A percentile compares a stretch with the other conserved stretches of the same genome.
These are phyloP conservation scores for Tolypocladium cylindrosporum DNA, from an alignment of 2,329 filamentous ascomycete genomes.

Conservation along the genomic window DNA sequence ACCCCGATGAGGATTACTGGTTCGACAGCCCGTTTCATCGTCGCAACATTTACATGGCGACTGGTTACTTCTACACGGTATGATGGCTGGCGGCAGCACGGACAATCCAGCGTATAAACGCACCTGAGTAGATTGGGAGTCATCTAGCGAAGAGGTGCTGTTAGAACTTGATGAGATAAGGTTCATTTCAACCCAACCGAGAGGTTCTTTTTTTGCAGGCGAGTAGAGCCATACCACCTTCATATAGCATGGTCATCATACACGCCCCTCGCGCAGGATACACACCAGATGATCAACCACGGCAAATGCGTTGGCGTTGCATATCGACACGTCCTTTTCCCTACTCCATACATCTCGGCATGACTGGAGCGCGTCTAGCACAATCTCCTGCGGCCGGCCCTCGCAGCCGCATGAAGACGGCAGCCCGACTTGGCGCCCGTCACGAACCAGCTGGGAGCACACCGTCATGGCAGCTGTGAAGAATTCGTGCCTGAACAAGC, in stretches of 20 bases:
- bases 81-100: constrained; percentile 4
- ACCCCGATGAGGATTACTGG: background rate
- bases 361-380: background rate
- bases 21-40: constrained; percentile 6
- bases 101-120: too few relatives aligned
- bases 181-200: too few relatives aligned
- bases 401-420: background rate
- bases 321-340: background rate
- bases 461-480: background rate
- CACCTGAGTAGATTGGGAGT: too few relatives aligned
- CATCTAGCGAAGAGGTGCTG: too few relatives aligned
- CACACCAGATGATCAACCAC: background rate
- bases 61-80: constrained; percentile 5
- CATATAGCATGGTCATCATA: background rate
- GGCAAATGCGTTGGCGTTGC: background rate
- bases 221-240: too few relatives aligned
- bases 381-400: background rate
- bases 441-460: background rate
- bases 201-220: too few relatives aligned
- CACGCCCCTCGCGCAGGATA: background rate
- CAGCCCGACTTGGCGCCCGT: background rate
- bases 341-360: background rate
- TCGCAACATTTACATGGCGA: constrained; percentile 6
- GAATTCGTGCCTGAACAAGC: background rate
- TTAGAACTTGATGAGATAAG: too few relatives aligned